Percentiles rank a stretch among this genome's conserved stretches.
These are phyloP conservation scores for Apiospora malaysiana DNA, from an alignment of 2,329 filamentous ascomycete genomes.

Conservation along the genomic window DNA sequence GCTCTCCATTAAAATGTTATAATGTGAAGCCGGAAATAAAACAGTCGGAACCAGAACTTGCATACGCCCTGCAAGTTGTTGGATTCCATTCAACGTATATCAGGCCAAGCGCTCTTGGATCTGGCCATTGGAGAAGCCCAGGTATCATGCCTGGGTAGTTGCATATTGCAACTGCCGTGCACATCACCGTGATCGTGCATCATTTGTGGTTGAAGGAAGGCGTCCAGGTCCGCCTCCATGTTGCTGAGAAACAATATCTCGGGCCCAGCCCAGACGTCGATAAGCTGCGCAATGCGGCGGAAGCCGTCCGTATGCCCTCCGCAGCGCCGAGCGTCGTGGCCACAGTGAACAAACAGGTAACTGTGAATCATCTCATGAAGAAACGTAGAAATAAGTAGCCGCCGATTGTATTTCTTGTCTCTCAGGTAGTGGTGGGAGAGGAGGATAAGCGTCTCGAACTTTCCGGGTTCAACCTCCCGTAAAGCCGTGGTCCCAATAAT, in stretches of 20 bases:
- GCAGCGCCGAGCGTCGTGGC: conserved; percentile 58
- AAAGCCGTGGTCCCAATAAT: conserved; percentile 69
- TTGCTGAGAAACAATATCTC: conserved; percentile 61
- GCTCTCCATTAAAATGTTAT: conserved; percentile 1
- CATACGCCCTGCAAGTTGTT: not conserved
- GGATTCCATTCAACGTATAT: conserved; percentile 13
- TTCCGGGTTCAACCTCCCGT: conserved; percentile 51
- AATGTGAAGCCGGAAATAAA: conserved; percentile 2
- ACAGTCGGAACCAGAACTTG: not conserved
- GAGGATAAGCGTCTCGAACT: conserved; percentile 68
- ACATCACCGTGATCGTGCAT: not conserved
- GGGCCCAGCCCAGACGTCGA: conserved; percentile 65
- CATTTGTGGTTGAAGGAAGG: conserved; percentile 45
- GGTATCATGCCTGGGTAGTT: not conserved
- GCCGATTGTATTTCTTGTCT: conserved; percentile 60
- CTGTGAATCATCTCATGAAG: conserved; percentile 72
- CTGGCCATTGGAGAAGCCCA: conserved; percentile 3
- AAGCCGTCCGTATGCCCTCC: conserved; percentile 69
- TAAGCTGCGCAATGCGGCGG: conserved; percentile 61
- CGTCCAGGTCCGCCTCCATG: conserved; percentile 66
- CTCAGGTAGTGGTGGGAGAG: conserved; percentile 65
- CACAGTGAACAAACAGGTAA: conserved; percentile 68
- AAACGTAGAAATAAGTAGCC: conserved; percentile 68
- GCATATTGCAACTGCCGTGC: conserved; percentile 3
- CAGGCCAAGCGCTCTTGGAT: not conserved